These are phyloP conservation scores for Carex parvula DNA, from an alignment of 176 grass and related monocot species.

Conservation along the genomic window DNA sequence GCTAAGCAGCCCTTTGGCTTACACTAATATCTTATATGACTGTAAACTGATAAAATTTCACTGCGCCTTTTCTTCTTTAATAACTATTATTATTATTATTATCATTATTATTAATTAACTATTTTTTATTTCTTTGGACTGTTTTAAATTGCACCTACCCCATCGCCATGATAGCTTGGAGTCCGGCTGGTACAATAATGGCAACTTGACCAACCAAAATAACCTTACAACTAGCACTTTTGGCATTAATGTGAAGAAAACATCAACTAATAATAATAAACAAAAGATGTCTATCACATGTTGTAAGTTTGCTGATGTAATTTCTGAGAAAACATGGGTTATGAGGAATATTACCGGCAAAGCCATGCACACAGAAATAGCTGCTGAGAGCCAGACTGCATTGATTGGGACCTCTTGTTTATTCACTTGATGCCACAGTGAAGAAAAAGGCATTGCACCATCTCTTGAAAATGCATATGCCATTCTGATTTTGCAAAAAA, in stretches of 20 bases:
- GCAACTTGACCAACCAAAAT: background rate
- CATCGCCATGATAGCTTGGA: background rate
- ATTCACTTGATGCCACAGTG: conserved; percentile 53
- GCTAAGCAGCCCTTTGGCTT: too few species aligned
- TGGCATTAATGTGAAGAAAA: background rate
- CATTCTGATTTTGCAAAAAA: conserved; percentile 33
- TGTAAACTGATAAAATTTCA: background rate
- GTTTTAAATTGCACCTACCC: background rate
- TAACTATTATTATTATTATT: background rate
- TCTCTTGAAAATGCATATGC: conserved; percentile 52
- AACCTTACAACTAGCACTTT: background rate
- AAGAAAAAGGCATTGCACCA: conserved; percentile 49
- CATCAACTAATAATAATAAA: background rate
- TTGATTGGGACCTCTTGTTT: conserved; percentile 48
- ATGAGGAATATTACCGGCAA: conserved; percentile 28
- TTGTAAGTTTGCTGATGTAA: background rate
- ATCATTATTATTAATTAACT: background rate
- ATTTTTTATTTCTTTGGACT: background rate
- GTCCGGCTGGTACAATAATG: background rate
- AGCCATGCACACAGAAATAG: conserved; percentile 46
- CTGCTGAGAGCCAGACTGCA: conserved; percentile 48
- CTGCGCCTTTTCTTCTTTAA: background rate
- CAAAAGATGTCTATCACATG: background rate
- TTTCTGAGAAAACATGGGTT: background rate
- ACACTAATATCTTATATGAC: background rate